Base-by-base conservation (phyloP, 305 asterid species). In the Stenogyne calaminthoides region DNA sequence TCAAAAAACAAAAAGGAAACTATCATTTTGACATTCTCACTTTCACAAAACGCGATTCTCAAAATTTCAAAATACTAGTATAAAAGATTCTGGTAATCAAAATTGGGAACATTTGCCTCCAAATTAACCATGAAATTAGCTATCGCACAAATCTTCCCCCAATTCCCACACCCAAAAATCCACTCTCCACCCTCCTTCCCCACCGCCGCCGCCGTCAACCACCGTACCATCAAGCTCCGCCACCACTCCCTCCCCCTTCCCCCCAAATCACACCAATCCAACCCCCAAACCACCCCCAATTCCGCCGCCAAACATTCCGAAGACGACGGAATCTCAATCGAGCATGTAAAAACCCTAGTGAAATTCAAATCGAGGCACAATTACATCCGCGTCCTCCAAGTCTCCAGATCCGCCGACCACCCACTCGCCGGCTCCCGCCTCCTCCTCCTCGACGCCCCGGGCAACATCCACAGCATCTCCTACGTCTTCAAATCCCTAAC, bases 381-480 rank as follows among this genome's bases (percentile, higher is more conserved):
- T 64, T 88, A 87, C 85, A 93, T 93, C 16, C 84, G 96, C 3
- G 97, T 93, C 55, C 79, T 93, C 66, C 89, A 91, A 81, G 88
- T 93, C 70, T 89, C 98, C 4, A 40, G 98, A 69, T 85, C 81
- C 59, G 96, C 96, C 36, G 91, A 89, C 88, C 98, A 91, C 81
- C 83, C 95, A 0, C 85, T 91, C 22, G 91, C 97, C 14, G 98
- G 98, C 51, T 87, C 94, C 66, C 76, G 97, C 14, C 88, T 93
- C 61, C 96, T 93, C 74, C 71, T 93, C 16, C 97, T 91, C 72
- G 97, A 93, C 70, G 80, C 86, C 73, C 97, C 97, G 54, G 98
- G 97, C 15, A 93, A 93, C 81, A 93, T 93, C 80, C 98, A 93
- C 88, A 93, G 97, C 91, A 88, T 93, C 52, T 89, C 94, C 67